phyloP scores from a whole-genome alignment of 768 basidiomycete genomes.

The Ramaria sp. region DNA sequence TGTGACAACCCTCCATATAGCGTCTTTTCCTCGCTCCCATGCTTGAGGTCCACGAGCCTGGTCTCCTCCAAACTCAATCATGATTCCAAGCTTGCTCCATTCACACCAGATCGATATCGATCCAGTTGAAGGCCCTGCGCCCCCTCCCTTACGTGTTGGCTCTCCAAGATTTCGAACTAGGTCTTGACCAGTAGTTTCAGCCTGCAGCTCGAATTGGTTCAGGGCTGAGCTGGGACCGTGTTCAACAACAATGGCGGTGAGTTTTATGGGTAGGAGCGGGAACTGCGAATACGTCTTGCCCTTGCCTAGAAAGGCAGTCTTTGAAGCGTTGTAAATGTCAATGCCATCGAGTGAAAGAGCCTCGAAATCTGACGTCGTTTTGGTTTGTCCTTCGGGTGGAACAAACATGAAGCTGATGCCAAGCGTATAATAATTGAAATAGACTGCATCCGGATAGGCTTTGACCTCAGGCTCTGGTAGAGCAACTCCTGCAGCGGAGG shows the following conservation, averaged over 20 bases:
- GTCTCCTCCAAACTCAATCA: slow-evolving; percentile 79
- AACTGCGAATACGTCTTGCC: slow-evolving; percentile 41
- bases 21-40: slow-evolving; percentile 81
- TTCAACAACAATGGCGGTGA: slow-evolving; percentile 26
- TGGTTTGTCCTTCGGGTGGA: slow-evolving; percentile 56
- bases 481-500: neutral
- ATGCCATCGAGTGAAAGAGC: slow-evolving; percentile 56
- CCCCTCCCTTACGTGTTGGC: slow-evolving; percentile 86
- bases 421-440: slow-evolving; percentile 72
- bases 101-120: slow-evolving; percentile 92
- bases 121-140: slow-evolving; percentile 70
- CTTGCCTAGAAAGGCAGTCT: slow-evolving; percentile 18
- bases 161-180: slow-evolving; percentile 73
- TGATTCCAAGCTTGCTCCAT: slow-evolving; percentile 72
- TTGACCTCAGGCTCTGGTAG: slow-evolving; percentile 52
- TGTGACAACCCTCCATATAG: slow-evolving; percentile 66
- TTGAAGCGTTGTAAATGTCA: slow-evolving; percentile 69
- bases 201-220: slow-evolving; percentile 30
- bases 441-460: slow-evolving; percentile 72
- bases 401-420: slow-evolving; percentile 76
- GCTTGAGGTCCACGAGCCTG: slow-evolving; percentile 72
- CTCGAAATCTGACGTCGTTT: slow-evolving; percentile 27
- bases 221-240: slow-evolving; percentile 17
- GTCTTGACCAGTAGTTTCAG: slow-evolving; percentile 59
- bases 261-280: slow-evolving; percentile 40